Conservation (phyloP, 2,329 filamentous ascomycete species). For the Aspergillus spinulosporus region DNA sequence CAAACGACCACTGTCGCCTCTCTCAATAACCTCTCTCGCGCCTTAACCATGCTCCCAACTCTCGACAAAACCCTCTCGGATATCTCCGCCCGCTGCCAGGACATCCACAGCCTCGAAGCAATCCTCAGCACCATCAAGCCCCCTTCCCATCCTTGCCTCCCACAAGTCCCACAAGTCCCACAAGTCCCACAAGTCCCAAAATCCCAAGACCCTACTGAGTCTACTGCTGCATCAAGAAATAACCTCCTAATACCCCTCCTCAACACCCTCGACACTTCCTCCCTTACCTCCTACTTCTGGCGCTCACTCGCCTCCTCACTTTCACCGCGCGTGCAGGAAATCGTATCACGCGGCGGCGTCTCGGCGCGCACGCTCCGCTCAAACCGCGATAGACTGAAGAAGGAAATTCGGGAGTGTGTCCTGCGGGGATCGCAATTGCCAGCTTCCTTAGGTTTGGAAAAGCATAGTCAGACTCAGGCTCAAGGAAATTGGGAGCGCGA, state of each 20-base stretch:
- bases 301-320: conserved; percentile 78
- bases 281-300: conserved; percentile 91
- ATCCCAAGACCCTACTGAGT: conserved; percentile 16
- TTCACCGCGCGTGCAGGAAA: conserved; percentile 76
- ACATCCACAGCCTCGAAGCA: conserved; percentile 81
- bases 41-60: conserved; percentile 75
- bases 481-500: conserved; percentile 77
- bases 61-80: conserved; percentile 81
- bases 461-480: conserved; percentile 36
- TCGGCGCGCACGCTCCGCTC: conserved; percentile 76
- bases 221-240: conserved; percentile 2
- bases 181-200: no score
- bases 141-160: conserved; percentile 67
- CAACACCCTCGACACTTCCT: conserved; percentile 78
- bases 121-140: conserved; percentile 69
- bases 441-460: conserved; percentile 51
- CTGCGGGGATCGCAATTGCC: conserved; percentile 72
- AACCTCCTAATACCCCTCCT: conserved; percentile 73
- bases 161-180: conserved; percentile 7
- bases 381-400: conserved; percentile 71
- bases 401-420: conserved; percentile 81
- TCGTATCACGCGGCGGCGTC: conserved; percentile 77
- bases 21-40: conserved; percentile 70
- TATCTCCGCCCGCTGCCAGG: conserved; percentile 81
- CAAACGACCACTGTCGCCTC: conserved; percentile 78